Percentiles rank a stretch among this genome's conserved stretches.
These are phyloP conservation scores for Cornus suecica DNA, from an alignment of 148 eudicot genomes.

Conservation along the genomic window DNA sequence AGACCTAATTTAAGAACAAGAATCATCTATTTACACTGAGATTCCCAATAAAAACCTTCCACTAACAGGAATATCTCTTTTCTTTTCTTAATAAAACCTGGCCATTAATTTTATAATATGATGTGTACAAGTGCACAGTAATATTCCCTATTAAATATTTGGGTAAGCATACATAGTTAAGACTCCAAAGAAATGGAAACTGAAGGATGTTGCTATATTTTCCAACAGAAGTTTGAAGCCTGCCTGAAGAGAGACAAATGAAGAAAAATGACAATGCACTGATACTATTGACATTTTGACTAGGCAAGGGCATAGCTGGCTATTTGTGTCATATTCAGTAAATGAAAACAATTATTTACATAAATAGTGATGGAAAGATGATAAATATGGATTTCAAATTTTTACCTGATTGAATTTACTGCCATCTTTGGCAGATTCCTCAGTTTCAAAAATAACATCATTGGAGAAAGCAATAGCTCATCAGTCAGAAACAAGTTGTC, in stretches of 20 bases:
- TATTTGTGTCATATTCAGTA: neutral
- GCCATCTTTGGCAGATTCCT: neutral
- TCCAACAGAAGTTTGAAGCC: neutral
- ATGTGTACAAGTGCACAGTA: too few species aligned
- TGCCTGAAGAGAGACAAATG: neutral
- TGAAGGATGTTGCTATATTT: neutral
- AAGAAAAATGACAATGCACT: neutral
- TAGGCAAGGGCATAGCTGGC: neutral
- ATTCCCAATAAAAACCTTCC: too few species aligned
- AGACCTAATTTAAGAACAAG: too few species aligned
- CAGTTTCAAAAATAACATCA: neutral
- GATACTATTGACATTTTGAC: neutral
- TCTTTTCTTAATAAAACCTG: too few species aligned
- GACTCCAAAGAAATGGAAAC: too few species aligned
- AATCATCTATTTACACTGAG: too few species aligned
- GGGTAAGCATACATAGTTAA: too few species aligned
- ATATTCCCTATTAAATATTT: too few species aligned
- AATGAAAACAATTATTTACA: neutral
- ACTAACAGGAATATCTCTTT: too few species aligned
- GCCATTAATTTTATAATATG: too few species aligned
- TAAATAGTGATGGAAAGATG: neutral
- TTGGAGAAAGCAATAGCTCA: neutral
- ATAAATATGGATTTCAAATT: neutral
- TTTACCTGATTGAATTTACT: neutral
- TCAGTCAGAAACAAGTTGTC: neutral